Base-by-base conservation (phyloP, 345 rosid genomes). In the Toxicodendron radicans region DNA sequence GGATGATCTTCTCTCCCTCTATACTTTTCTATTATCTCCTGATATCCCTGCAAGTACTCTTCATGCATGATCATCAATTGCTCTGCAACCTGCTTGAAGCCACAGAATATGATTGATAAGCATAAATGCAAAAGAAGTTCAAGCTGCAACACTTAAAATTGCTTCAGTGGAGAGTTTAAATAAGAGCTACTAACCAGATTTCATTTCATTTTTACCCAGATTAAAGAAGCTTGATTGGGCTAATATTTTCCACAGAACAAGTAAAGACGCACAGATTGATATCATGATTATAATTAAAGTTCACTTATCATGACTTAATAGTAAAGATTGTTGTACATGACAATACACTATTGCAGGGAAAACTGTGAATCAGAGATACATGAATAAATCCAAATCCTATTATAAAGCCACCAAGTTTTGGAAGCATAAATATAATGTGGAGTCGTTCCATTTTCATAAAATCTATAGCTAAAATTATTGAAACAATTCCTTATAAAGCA, bases 21-120 rank as follows among this genome's bases (percentile, higher is more conserved):
- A 4, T 27, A 45, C 27, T 1, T 38, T 48, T 60, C 35, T 35
- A 1, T 46, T 43, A 14, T 24, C 41, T 75, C 74, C 71, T 72
- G 73, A 66, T 62, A 27, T 63, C 75, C 77, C 20, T 66, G 79
- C 73, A 75, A 63, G 75, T 49, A 78, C 65, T 86, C 92, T 68
- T 84, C 89, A 35, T 81, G 73, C 79, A 84, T 54, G 56, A 83
- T 71, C 85, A 86, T 84, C 83, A 88, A 78, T 41, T 84, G 80
- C 71, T 88, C 88, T 45, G 89, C 89, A 16, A 88, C 83, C 91
- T 87, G 83, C 65, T n/a, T n/a, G 16, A 18, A 30, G 10, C 74
- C 65, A 5, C 20, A 46, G 59, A 20, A 30, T 23, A 27, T 46
- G 11, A 33, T 41, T 46, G 11, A 33, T 24, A 54, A 56, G 56